Percentiles rank a stretch among this genome's conserved stretches.
Conservation (phyloP, 1,284 basidiomycete genomes). For the Heliocybe sulcata region DNA sequence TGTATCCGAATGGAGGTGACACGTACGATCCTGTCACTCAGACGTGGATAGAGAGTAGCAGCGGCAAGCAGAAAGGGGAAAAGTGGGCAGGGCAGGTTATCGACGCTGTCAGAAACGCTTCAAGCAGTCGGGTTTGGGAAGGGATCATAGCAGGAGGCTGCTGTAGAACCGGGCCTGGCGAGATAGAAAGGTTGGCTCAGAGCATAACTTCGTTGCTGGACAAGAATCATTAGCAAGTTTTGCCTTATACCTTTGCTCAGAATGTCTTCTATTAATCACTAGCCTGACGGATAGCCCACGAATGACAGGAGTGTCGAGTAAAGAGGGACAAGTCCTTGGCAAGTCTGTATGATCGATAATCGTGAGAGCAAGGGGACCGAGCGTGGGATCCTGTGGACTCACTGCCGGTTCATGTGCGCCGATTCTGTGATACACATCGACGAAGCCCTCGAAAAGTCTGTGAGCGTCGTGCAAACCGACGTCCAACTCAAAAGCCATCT, state of each 20-base stretch:
- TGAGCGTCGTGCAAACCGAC: conserved; percentile 25
- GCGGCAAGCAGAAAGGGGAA: conserved; percentile 11
- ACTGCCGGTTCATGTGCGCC: neutral
- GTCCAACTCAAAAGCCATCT: conserved; percentile 23
- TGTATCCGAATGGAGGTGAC: conserved; percentile 72
- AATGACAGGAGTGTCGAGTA: too few relatives aligned
- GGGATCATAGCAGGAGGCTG: conserved; percentile 67
- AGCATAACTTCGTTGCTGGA: too few relatives aligned
- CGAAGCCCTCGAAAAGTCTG: conserved; percentile 15
- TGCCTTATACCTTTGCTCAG: too few relatives aligned
- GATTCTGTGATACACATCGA: neutral
- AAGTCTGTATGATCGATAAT: neutral
- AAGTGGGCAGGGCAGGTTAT: conserved; percentile 40
- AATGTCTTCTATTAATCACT: neutral
- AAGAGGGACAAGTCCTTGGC: too few relatives aligned
- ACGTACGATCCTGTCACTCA: conserved; percentile 42
- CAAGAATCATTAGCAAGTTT: too few relatives aligned
- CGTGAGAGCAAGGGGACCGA: neutral
- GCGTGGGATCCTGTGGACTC: neutral
- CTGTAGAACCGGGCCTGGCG: conserved; percentile 53
- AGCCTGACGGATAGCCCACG: too few relatives aligned
- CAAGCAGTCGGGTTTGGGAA: conserved; percentile 31
- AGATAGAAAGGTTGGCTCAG: conserved; percentile 30
- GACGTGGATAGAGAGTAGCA: conserved; percentile 32
- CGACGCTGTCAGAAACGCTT: conserved; percentile 18